These are phyloP conservation scores for Suillus subaureus DNA, from an alignment of 768 basidiomycete genomes.

Conservation along the genomic window DNA sequence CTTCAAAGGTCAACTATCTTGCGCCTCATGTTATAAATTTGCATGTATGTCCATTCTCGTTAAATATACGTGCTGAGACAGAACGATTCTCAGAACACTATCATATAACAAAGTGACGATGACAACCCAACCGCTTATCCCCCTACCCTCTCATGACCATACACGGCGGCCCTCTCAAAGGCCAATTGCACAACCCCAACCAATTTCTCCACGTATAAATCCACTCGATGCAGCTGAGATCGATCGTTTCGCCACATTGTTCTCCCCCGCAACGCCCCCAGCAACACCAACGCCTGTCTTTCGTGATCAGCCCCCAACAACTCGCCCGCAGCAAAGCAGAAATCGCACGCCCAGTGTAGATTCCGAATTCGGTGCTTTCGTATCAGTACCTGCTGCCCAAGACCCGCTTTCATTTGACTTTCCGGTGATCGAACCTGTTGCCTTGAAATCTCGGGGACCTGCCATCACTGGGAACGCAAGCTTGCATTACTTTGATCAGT, in stretches of 20 bases:
- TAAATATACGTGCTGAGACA: neutral
- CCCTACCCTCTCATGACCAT: neutral
- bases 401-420: conserved; percentile 45
- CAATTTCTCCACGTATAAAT: neutral
- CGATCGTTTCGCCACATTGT: conserved; percentile 46
- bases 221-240: conserved; percentile 31
- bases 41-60: neutral
- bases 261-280: conserved; percentile 41
- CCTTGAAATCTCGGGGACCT: neutral
- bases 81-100: neutral
- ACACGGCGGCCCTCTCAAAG: neutral
- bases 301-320: neutral
- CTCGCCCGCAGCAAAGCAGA: conserved; percentile 9
- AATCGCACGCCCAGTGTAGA: conserved; percentile 29
- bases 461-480: conserved; percentile 25
- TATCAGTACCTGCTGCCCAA: conserved; percentile 54
- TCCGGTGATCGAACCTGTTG: neutral
- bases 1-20: neutral
- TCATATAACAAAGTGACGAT: conserved; percentile 1
- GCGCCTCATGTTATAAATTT: conserved; percentile 2
- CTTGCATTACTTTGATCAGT: conserved; percentile 60
- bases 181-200: conserved; percentile 1
- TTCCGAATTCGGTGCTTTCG: conserved; percentile 65
- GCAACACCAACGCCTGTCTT: conserved; percentile 21
- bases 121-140: neutral